A percentile compares a stretch with the other conserved stretches of the same genome.
Evolutionary conservation across 2,329 filamentous ascomycete genomes (phyloP).

Genomic region (Hortaea sp.): DNA sequence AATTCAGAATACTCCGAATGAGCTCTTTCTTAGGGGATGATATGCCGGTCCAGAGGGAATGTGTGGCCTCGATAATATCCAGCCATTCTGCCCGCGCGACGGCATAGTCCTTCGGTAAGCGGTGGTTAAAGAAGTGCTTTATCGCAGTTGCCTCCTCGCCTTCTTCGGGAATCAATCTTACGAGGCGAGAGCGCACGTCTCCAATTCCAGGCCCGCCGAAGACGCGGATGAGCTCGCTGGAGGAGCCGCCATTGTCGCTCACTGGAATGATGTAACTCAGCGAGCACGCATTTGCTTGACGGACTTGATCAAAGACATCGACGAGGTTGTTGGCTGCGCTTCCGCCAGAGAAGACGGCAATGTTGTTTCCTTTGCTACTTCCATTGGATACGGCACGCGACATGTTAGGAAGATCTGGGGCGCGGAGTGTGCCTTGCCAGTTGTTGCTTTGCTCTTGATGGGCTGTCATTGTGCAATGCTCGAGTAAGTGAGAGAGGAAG

Average conservation of each 20-base stretch:
- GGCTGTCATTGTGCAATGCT: constrained; percentile 2
- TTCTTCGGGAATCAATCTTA: constrained; percentile 72
- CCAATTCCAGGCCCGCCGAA: constrained; percentile 89
- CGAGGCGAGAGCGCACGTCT: constrained; percentile 62
- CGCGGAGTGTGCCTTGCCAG: constrained; percentile 8
- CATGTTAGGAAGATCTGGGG: constrained; percentile 2
- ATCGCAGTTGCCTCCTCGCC: constrained; percentile 60
- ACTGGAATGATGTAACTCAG: constrained; percentile 88
- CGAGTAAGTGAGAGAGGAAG: neutral
- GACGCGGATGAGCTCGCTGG: constrained; percentile 84
- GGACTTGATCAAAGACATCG: constrained; percentile 65
- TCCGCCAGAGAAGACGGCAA: constrained; percentile 83
- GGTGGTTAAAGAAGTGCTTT: constrained; percentile 77
- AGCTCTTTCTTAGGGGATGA: constrained; percentile 42
- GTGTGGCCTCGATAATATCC: constrained; percentile 74
- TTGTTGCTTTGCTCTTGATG: constrained; percentile 10
- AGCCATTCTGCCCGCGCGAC: constrained; percentile 72
- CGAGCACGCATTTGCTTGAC: constrained; percentile 53
- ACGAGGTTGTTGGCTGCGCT: constrained; percentile 92
- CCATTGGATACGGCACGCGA: neutral
- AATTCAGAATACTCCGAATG: constrained; percentile 40
- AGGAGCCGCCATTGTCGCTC: constrained; percentile 90
- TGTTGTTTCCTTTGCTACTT: constrained; percentile 33
- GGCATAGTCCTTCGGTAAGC: constrained; percentile 53
- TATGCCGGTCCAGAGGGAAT: constrained; percentile 57